Conservation (phyloP, 805 yeast genomes). For the Candida peoriensis region DNA sequence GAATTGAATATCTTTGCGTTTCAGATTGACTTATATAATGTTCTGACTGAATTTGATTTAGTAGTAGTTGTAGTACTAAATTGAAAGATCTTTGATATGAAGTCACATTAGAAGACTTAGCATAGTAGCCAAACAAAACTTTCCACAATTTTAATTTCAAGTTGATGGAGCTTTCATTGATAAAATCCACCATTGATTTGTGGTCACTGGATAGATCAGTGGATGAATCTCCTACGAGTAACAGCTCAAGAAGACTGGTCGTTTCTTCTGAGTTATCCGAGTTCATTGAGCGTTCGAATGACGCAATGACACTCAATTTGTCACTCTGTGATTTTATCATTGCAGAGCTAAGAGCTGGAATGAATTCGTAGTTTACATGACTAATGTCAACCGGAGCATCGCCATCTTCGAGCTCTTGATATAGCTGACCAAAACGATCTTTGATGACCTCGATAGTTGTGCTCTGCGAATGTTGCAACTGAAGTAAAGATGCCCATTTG, state of each 20-base stretch:
- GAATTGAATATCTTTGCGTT: constrained; percentile 32
- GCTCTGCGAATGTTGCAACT: constrained; percentile 36
- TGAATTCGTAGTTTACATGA: constrained; percentile 53
- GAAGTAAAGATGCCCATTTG: constrained; percentile 45
- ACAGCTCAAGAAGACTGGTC: constrained; percentile 37
- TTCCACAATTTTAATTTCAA: constrained; percentile 74
- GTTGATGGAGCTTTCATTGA: constrained; percentile 57
- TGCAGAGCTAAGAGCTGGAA: constrained; percentile 49
- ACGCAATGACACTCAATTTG: constrained; percentile 62
- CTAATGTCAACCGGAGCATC: constrained; percentile 25
- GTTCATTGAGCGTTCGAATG: constrained; percentile 41
- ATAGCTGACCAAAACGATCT: constrained; percentile 21
- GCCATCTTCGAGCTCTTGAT: constrained; percentile 11
- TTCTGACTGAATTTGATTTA: constrained; percentile 28
- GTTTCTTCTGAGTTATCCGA: constrained; percentile 23
- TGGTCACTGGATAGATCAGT: constrained; percentile 28
- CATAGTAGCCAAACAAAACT: constrained; percentile 55
- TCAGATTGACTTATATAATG: constrained; percentile 22
- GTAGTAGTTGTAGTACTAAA: constrained; percentile 41
- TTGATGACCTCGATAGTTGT: constrained; percentile 29
- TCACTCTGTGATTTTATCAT: constrained; percentile 59
- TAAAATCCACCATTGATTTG: constrained; percentile 53
- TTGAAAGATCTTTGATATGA: constrained; percentile 47
- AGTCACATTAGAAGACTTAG: constrained; percentile 22
- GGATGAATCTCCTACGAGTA: constrained; percentile 27